phyloP scores from a whole-genome alignment of 192 early-diverging fungal genomes.

The Umbelopsis ramanniana region DNA sequence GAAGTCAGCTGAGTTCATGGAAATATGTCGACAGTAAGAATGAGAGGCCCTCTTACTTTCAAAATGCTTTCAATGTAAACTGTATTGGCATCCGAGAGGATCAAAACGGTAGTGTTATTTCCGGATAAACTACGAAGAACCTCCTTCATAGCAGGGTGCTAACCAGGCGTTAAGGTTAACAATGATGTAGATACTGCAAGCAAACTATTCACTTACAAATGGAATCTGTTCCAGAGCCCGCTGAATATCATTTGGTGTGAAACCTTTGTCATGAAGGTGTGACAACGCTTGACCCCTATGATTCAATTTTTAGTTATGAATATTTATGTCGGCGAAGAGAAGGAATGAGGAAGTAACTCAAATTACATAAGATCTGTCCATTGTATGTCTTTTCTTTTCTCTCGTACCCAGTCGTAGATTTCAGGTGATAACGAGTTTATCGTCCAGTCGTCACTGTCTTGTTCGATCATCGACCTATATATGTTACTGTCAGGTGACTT shows the following conservation, averaged over 20 bases:
- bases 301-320: background rate
- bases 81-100: constrained; percentile 69
- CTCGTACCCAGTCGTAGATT: constrained; percentile 36
- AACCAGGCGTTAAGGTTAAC: background rate
- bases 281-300: constrained; percentile 36
- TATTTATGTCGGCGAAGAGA: background rate
- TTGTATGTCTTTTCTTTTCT: constrained; percentile 35
- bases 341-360: background rate
- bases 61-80: constrained; percentile 64
- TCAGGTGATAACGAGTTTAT: constrained; percentile 41
- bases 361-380: constrained; percentile 71
- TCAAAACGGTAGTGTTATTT: constrained; percentile 51
- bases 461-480: constrained; percentile 63
- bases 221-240: constrained; percentile 40
- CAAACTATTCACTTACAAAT: constrained; percentile 39
- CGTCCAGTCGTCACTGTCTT: constrained; percentile 62
- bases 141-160: constrained; percentile 53
- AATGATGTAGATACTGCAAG: background rate
- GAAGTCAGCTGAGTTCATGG: too few species aligned
- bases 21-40: too few species aligned
- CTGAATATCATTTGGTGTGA: constrained; percentile 38
- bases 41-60: constrained; percentile 39
- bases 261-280: constrained; percentile 43
- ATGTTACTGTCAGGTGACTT: background rate
- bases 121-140: constrained; percentile 48